A percentile compares a stretch with the other conserved stretches of the same genome.
These are phyloP conservation scores for Warburgia ugandensis DNA, from an alignment of 164 flowering plant genomes.

Conservation along the genomic window DNA sequence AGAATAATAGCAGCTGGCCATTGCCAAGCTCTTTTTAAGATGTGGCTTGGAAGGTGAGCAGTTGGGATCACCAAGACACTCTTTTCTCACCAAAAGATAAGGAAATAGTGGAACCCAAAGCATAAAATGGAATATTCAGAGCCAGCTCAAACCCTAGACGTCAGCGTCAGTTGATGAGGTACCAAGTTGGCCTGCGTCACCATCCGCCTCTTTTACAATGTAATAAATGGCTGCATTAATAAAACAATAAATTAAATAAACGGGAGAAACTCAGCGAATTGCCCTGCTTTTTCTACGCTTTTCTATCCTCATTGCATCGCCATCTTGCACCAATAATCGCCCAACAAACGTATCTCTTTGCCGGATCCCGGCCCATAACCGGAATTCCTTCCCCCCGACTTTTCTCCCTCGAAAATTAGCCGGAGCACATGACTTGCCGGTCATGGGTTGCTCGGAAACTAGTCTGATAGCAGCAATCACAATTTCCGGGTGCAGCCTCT, in stretches of 20 bases:
- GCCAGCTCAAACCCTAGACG: not conserved
- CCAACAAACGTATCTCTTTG: not conserved
- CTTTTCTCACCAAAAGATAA: too few species aligned
- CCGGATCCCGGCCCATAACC: too few species aligned
- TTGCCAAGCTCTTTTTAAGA: not conserved
- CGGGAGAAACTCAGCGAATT: not conserved
- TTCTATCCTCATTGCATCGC: not conserved
- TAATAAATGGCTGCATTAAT: too few species aligned
- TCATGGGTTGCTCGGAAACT: conserved; percentile 4
- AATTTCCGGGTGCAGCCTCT: conserved; percentile 14
- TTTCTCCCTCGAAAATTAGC: not conserved
- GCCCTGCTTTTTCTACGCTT: not conserved
- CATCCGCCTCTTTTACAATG: not conserved
- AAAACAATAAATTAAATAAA: not conserved
- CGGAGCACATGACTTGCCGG: not conserved
- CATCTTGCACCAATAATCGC: not conserved
- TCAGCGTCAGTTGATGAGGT: not conserved
- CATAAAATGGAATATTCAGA: too few species aligned
- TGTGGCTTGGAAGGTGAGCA: not conserved
- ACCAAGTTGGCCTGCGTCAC: not conserved
- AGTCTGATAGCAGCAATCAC: conserved; percentile 4
- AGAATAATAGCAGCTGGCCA: not conserved
- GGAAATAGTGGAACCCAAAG: too few species aligned
- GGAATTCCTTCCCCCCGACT: not conserved
- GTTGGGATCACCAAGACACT: not conserved